Percentiles rank a stretch among this genome's conserved stretches.
Evolutionary conservation across 2,329 filamentous ascomycete genomes (phyloP).

Genomic region (Waltergamsia citrina): DNA sequence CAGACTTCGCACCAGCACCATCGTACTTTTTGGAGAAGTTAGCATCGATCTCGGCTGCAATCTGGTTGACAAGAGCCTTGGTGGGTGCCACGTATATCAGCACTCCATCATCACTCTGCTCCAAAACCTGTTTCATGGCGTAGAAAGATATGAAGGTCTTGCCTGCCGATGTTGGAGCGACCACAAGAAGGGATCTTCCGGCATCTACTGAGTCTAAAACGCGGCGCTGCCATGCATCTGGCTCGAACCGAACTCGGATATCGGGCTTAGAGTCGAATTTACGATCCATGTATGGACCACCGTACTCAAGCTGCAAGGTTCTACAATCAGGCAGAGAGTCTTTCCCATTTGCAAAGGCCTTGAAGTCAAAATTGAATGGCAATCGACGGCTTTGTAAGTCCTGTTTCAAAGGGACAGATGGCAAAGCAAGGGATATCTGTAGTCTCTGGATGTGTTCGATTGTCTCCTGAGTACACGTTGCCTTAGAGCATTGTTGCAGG

Average conservation of each 20-base stretch:
- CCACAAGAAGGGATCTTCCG: constrained; percentile 61
- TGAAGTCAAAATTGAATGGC: constrained; percentile 2
- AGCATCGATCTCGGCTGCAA: constrained; percentile 68
- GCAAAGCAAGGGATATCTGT: background rate
- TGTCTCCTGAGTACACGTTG: background rate
- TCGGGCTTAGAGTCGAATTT: constrained; percentile 61
- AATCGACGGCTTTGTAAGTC: background rate
- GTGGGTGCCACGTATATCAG: constrained; percentile 75
- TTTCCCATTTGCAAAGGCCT: background rate
- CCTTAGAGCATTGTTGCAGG: constrained; percentile 9
- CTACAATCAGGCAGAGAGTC: background rate
- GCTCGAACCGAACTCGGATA: constrained; percentile 58
- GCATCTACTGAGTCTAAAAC: constrained; percentile 67
- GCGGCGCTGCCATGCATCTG: constrained; percentile 67
- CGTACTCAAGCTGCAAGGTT: constrained; percentile 55
- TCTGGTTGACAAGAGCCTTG: constrained; percentile 76
- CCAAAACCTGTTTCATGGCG: constrained; percentile 68
- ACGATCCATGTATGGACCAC: constrained; percentile 67
- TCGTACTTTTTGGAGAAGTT: constrained; percentile 60
- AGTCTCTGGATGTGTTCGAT: background rate
- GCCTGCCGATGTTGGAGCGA: constrained; percentile 69
- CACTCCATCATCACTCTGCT: constrained; percentile 58
- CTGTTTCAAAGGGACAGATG: background rate
- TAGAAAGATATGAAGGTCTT: constrained; percentile 84
- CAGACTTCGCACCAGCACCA: constrained; percentile 50